Base-by-base conservation (phyloP, 2,329 filamentous ascomycete species). In the Colletotrichum tofieldiae region DNA sequence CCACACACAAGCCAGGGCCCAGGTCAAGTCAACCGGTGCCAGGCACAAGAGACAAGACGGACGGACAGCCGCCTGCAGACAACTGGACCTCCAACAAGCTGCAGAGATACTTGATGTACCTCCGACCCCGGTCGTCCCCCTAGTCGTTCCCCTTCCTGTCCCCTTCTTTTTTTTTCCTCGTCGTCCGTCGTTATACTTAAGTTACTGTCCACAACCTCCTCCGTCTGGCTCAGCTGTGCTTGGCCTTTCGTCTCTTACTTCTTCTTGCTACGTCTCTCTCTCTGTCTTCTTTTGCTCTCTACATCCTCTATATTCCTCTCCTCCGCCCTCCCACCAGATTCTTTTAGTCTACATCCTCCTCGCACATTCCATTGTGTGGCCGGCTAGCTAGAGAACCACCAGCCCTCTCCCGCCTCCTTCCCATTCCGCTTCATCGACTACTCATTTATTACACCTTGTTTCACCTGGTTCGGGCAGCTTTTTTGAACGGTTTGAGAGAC, bases 151-250 rank as follows among this genome's bases (percentile, higher is more conserved):
- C 43, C 23, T 43, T 61, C 58, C 43, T 54, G 29, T 55, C 47
- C 47, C 47, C 47, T 60, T 71, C 61, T 71, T 54, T 64, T 54
- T 64, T 59, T 60, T 61, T 64, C 47, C 47, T 69, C 65, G 41
- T 72, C 59, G 65, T 67, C 59, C 54, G 59, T 72, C 54, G 65
- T 69, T 72, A 59, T 72, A 72, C 65, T 64, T 69, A 69, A 72
- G 65, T 47, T 72, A 64, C 65, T 69, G 62, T 67, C 54, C 69
- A 69, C 59, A 72, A 69, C 69, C 69, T 64, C 65, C 8, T 72
- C 54, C 45, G 41, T 58, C 32, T 37, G 23, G 39, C 65, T 39
- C 39, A 72, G 65, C 69, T 69, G 69, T 65, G 69, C 69, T 72
- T 72, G 65, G 65, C 65, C 35, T 69, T 58, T 20, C 65, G 69